These are phyloP conservation scores for Cercospora zeae-maydis DNA, from an alignment of 2,329 filamentous ascomycete species.

Conservation along the genomic window DNA sequence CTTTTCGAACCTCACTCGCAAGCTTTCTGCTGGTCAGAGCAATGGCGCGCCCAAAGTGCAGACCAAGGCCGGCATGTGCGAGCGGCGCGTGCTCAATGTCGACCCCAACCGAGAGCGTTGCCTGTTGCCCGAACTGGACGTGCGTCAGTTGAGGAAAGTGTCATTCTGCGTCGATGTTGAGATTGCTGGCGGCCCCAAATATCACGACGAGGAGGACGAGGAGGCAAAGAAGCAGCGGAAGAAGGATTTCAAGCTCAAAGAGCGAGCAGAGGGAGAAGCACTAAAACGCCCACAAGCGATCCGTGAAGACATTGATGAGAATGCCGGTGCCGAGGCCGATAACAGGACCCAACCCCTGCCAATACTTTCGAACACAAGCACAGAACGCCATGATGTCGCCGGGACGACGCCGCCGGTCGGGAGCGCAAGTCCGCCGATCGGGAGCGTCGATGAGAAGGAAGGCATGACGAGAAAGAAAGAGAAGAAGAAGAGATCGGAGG, in stretches of 20 bases:
- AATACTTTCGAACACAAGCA: constrained; percentile 3
- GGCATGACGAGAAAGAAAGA: constrained; percentile 69
- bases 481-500: constrained; percentile 93
- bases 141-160: constrained; percentile 77
- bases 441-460: constrained; percentile 25
- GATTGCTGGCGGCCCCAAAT: constrained; percentile 82
- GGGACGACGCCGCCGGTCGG: constrained; percentile 11
- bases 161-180: constrained; percentile 97
- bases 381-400: neutral
- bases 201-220: constrained; percentile 58
- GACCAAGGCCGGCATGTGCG: constrained; percentile 67
- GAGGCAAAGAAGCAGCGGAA: constrained; percentile 51
- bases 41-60: constrained; percentile 49
- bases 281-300: constrained; percentile 63
- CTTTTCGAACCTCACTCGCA: constrained; percentile 73
- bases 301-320: constrained; percentile 55
- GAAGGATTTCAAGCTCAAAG: constrained; percentile 59
- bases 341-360: constrained; percentile 33
- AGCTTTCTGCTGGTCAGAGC: constrained; percentile 63
- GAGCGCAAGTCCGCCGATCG: constrained; percentile 21
- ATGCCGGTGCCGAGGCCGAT: constrained; percentile 36
- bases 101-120: constrained; percentile 77
- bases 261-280: constrained; percentile 70
- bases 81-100: constrained; percentile 78
- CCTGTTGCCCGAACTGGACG: constrained; percentile 71